Evolutionary conservation across 495 filamentous ascomycete species (phyloP).

Genomic region (Neurospora sp.): DNA sequence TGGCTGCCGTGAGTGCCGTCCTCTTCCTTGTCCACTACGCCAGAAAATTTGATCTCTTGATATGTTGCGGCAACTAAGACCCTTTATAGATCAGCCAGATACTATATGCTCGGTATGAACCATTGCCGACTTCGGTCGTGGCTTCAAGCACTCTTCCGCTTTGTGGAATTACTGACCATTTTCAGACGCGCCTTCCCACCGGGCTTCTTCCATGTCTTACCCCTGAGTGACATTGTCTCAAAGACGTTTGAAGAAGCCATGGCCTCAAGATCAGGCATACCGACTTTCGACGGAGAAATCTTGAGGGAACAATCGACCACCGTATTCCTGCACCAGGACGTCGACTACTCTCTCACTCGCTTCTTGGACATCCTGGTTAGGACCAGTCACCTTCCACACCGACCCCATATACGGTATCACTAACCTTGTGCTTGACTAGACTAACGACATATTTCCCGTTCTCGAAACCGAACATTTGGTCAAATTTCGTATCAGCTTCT

Average conservation of each 20-base stretch:
- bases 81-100: constrained; percentile 16
- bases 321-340: constrained; percentile 9
- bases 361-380: constrained; percentile 16
- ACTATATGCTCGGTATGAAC: constrained; percentile 13
- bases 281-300: constrained; percentile 1
- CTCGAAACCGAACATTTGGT: constrained; percentile 13
- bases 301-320: constrained; percentile 6
- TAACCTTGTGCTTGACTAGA: background rate
- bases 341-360: constrained; percentile 2
- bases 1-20: constrained; percentile 9
- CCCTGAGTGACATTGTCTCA: constrained; percentile 1
- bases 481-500: constrained; percentile 13
- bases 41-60: background rate
- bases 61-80: too few species aligned
- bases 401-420: background rate
- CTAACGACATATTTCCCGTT: constrained; percentile 13
- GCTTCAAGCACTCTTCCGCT: background rate
- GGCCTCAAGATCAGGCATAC: constrained; percentile 1
- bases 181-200: constrained; percentile 12
- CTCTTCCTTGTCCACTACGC: background rate
- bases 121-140: background rate
- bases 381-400: background rate
- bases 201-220: constrained; percentile 11
- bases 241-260: constrained; percentile 12
- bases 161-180: background rate